Evolutionary conservation across 768 basidiomycete genomes (phyloP).

Genomic region (Rickenella mellea): DNA sequence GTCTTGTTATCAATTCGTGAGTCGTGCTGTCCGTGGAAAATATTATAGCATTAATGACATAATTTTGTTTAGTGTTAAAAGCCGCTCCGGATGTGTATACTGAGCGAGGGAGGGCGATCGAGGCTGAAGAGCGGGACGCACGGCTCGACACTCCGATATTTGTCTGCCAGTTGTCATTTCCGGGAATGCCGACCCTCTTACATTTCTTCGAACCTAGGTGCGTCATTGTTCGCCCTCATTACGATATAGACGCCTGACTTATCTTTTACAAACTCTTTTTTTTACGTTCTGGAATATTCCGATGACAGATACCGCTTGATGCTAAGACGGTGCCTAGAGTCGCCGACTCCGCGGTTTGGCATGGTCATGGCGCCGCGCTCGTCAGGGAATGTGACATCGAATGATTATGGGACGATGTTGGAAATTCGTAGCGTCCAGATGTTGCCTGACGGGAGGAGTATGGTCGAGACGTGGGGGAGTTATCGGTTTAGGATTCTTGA

Average conservation of each 20-base stretch:
- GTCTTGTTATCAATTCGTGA: constrained; percentile 59
- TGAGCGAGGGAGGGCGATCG: constrained; percentile 54
- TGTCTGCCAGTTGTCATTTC: constrained; percentile 83
- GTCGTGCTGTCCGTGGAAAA: constrained; percentile 6
- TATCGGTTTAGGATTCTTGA: constrained; percentile 84
- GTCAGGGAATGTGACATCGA: constrained; percentile 13
- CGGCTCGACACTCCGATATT: constrained; percentile 87
- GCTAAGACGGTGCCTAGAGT: constrained; percentile 90
- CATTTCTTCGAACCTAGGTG: constrained; percentile 91
- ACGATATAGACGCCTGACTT: too few relatives aligned
- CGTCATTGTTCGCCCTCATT: too few relatives aligned
- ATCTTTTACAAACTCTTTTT: too few relatives aligned
- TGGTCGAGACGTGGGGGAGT: constrained; percentile 66
- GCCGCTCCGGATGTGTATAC: constrained; percentile 60
- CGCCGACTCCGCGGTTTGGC: constrained; percentile 70
- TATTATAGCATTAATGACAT: constrained; percentile 5
- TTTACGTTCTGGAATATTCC: too few relatives aligned
- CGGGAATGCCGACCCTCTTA: constrained; percentile 79
- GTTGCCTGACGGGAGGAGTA: constrained; percentile 81
- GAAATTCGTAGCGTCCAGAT: constrained; percentile 81
- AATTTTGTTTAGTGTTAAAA: constrained; percentile 40
- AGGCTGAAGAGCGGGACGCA: constrained; percentile 68
- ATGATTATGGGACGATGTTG: constrained; percentile 90
- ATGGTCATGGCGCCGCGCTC: constrained; percentile 74
- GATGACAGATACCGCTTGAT: constrained; percentile 89